phyloP scores from a whole-genome alignment of 192 early-diverging fungal species.

The Backusella luteola region DNA sequence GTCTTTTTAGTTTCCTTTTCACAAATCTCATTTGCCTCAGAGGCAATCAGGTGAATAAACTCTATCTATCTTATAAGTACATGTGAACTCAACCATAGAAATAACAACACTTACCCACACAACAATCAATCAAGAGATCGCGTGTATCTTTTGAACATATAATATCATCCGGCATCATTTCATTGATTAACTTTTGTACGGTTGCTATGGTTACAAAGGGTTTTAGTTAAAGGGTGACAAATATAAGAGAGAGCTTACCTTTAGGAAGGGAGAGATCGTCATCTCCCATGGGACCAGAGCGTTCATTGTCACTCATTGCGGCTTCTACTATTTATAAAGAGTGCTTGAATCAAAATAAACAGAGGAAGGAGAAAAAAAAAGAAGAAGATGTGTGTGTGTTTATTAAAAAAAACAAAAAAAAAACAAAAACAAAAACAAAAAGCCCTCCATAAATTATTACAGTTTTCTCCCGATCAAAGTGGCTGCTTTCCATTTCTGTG shows the following conservation, averaged over 20 bases:
- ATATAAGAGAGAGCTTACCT: slow-evolving; percentile 8
- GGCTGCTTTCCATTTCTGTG: neutral
- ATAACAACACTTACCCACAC: slow-evolving; percentile 64
- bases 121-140: slow-evolving; percentile 94
- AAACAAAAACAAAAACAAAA: too few relatives aligned
- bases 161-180: slow-evolving; percentile 92
- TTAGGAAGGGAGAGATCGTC: slow-evolving; percentile 38
- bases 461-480: neutral
- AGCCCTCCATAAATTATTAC: neutral
- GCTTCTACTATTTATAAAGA: slow-evolving; percentile 1
- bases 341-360: neutral
- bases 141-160: slow-evolving; percentile 93
- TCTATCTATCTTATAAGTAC: slow-evolving; percentile 47
- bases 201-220: slow-evolving; percentile 57
- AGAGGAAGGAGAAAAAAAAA: neutral
- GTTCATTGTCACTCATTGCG: slow-evolving; percentile 39
- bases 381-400: neutral
- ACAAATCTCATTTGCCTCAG: slow-evolving; percentile 94
- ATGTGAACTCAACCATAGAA: neutral
- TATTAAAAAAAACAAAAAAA: neutral
- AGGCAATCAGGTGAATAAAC: slow-evolving; percentile 93
- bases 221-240: neutral
- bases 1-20: slow-evolving; percentile 97
- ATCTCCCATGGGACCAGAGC: slow-evolving; percentile 31
- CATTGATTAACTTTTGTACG: slow-evolving; percentile 92